Conservation (phyloP, 306 rosid genomes). For the cucumber (Cucumis sativus) region Cucumber_9930_V3 NC_026660.2:27908501-27909000, state of each 20-base stretch:
- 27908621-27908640: constrained; percentile 63
- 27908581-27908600: not conserved
- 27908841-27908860: constrained; percentile 28
- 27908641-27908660: constrained; percentile 63
- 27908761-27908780: constrained; percentile 65
- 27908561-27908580: not conserved
- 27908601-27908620: constrained; percentile 77
- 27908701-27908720: not conserved
- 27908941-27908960: constrained; percentile 79
- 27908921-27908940: constrained; percentile 12
- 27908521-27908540: not conserved
- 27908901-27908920: constrained; percentile 9
- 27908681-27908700: constrained; percentile 48
- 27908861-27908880: not conserved
- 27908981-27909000: constrained; percentile 91
- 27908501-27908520: constrained; percentile 2
- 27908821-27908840: constrained; percentile 32
- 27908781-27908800: constrained; percentile 53
- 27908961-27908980: constrained; percentile 96
- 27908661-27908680: constrained; percentile 25
- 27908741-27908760: constrained; percentile 6
- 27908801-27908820: constrained; percentile 52
- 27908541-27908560: not conserved
- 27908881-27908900: not conserved
- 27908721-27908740: constrained; percentile 1